A percentile compares a stretch with the other conserved stretches of the same genome.
Conservation (phyloP, 305 asterid genomes). For the Petunia hybrid region DNA sequence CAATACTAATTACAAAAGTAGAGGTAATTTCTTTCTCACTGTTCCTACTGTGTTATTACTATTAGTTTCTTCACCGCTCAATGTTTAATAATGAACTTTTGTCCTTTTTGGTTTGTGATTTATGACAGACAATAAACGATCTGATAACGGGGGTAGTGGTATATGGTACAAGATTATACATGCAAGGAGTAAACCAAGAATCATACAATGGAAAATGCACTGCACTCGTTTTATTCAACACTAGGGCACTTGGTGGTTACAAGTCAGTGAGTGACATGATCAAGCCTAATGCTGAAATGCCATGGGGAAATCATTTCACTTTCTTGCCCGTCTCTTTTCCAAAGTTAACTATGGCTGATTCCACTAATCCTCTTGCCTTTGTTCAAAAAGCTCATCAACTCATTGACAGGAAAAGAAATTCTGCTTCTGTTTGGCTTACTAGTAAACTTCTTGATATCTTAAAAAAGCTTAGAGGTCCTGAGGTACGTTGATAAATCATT, state of each 20-base stretch:
- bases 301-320: conserved; percentile 77
- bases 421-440: conserved; percentile 52
- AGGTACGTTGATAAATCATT: too few relatives aligned
- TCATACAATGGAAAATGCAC: conserved; percentile 48
- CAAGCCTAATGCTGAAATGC: conserved; percentile 55
- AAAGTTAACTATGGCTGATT: conserved; percentile 32
- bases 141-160: conserved; percentile 62
- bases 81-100: too few relatives aligned
- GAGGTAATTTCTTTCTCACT: too few relatives aligned
- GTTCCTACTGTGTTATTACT: too few relatives aligned
- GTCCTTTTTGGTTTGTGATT: too few relatives aligned
- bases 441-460: conserved; percentile 54
- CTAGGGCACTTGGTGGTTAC: conserved; percentile 66
- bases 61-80: too few relatives aligned
- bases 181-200: conserved; percentile 47
- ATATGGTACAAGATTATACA: conserved; percentile 65
- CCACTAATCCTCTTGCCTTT: conserved; percentile 49
- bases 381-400: conserved; percentile 48
- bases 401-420: conserved; percentile 59
- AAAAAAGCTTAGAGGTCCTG: conserved; percentile 54
- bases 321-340: conserved; percentile 63
- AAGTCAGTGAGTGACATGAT: conserved; percentile 70
- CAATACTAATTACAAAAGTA: too few relatives aligned
- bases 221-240: conserved; percentile 64
- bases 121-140: conserved; percentile 78